These are phyloP conservation scores for Alternaria alternata DNA, from an alignment of 2,329 filamentous ascomycete genomes.

Conservation along the genomic window DNA sequence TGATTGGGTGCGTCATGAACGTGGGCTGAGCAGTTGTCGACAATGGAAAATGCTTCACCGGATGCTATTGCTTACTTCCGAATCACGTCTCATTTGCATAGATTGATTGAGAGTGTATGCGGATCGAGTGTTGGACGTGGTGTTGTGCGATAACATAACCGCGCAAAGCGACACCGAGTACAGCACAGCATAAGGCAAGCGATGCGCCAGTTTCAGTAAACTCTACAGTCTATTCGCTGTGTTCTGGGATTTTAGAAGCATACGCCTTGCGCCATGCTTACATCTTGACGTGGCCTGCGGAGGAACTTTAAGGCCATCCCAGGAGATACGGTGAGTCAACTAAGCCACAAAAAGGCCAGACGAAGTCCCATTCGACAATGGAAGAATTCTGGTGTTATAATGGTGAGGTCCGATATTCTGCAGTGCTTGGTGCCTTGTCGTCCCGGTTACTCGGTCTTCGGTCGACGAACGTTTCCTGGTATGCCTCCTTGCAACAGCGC, in stretches of 20 bases:
- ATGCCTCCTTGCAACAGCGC: not conserved
- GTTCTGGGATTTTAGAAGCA: not conserved
- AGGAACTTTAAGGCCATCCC: slow-evolving; percentile 1
- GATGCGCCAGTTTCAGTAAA: not conserved
- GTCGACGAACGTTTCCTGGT: not conserved
- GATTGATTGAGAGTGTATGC: not conserved
- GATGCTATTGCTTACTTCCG: not conserved
- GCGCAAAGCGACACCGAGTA: not conserved
- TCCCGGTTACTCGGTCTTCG: not conserved
- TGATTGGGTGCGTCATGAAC: not conserved
- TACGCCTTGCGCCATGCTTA: not conserved
- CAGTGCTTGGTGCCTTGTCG: not conserved
- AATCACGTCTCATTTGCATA: not conserved
- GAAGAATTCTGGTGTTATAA: not conserved
- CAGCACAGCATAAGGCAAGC: not conserved
- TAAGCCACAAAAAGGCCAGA: not conserved
- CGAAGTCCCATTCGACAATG: not conserved
- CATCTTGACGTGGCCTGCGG: not conserved
- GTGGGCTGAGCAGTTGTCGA: not conserved
- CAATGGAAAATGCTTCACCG: not conserved
- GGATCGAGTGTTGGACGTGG: not conserved
- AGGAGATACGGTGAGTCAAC: not conserved
- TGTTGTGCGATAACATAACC: not conserved
- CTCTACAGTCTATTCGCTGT: not conserved
- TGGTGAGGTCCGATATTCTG: not conserved